Conservation (phyloP, 306 rosid species). For the Mimosa bimucronata region DNA sequence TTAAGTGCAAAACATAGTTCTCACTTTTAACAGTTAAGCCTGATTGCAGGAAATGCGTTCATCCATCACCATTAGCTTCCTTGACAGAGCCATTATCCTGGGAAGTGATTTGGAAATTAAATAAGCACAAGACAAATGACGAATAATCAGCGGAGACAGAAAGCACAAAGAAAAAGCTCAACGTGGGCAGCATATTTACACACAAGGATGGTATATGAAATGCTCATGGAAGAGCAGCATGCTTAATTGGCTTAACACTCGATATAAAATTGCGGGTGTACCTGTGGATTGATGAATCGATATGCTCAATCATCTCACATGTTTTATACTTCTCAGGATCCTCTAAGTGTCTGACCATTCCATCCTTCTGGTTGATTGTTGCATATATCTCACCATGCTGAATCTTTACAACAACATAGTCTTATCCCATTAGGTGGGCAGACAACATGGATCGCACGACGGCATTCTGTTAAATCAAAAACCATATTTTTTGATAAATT, state of each 20-base stretch:
- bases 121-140: conserved; percentile 17
- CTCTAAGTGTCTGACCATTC: conserved; percentile 93
- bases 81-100: conserved; percentile 78
- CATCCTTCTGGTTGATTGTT: conserved; percentile 83
- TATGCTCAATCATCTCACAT: conserved; percentile 73
- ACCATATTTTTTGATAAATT: too few relatives aligned
- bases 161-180: background rate
- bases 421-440: too few relatives aligned
- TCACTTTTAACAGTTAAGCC: conserved; percentile 69
- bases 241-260: background rate
- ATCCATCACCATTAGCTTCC: conserved; percentile 69
- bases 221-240: background rate
- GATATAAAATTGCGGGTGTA: conserved; percentile 30
- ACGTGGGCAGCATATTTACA: conserved; percentile 13
- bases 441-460: too few relatives aligned
- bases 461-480: too few relatives aligned
- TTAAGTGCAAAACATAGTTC: background rate
- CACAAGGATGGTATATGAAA: background rate
- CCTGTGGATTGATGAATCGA: conserved; percentile 82
- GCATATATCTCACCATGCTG: conserved; percentile 88
- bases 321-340: conserved; percentile 83
- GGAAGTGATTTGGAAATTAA: conserved; percentile 3
- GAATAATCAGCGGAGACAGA: background rate
- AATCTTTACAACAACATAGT: too few relatives aligned
- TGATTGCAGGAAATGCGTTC: conserved; percentile 75